Percentiles rank a stretch among this genome's conserved stretches.
Conservation (phyloP, 2,329 filamentous ascomycete genomes). For the Cercospora janseana region DNA sequence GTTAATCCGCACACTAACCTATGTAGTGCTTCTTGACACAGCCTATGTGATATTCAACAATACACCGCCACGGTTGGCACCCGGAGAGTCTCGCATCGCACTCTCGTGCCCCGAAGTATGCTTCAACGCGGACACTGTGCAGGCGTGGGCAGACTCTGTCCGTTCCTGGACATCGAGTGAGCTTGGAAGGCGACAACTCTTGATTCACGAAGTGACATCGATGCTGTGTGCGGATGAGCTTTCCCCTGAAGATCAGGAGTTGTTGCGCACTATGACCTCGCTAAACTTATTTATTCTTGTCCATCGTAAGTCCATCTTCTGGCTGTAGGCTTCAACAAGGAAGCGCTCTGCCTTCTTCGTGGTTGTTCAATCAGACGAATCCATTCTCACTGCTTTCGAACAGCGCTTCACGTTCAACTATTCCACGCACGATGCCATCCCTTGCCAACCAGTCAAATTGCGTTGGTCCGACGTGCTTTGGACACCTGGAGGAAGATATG, state of each 20-base stretch:
- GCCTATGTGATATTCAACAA: slow-evolving; percentile 14
- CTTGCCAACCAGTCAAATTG: slow-evolving; percentile 6
- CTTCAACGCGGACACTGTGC: slow-evolving; percentile 6
- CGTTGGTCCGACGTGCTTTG: slow-evolving; percentile 1
- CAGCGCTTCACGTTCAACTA: slow-evolving; percentile 7
- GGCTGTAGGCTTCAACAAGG: too few species aligned
- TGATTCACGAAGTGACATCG: slow-evolving; percentile 1
- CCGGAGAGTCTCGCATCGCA: background rate
- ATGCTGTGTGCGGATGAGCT: slow-evolving; percentile 3
- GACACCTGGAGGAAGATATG: slow-evolving; percentile 7
- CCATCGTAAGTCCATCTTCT: slow-evolving; percentile 3
- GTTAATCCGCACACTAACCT: slow-evolving; percentile 9
- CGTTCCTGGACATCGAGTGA: background rate
- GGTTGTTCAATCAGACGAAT: too few species aligned
- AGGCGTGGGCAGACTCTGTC: background rate
- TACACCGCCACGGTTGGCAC: slow-evolving; percentile 9
- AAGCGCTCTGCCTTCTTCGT: too few species aligned
- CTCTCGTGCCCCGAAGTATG: slow-evolving; percentile 8
- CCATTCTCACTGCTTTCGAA: too few species aligned
- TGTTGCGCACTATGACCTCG: slow-evolving; percentile 1
- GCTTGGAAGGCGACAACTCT: background rate
- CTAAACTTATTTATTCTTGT: slow-evolving; percentile 5
- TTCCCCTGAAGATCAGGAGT: background rate
- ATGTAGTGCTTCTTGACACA: slow-evolving; percentile 9
- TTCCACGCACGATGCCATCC: slow-evolving; percentile 13